These are phyloP conservation scores for Trichoderma brevicompactum DNA, from an alignment of 2,329 filamentous ascomycete genomes.

Conservation along the genomic window DNA sequence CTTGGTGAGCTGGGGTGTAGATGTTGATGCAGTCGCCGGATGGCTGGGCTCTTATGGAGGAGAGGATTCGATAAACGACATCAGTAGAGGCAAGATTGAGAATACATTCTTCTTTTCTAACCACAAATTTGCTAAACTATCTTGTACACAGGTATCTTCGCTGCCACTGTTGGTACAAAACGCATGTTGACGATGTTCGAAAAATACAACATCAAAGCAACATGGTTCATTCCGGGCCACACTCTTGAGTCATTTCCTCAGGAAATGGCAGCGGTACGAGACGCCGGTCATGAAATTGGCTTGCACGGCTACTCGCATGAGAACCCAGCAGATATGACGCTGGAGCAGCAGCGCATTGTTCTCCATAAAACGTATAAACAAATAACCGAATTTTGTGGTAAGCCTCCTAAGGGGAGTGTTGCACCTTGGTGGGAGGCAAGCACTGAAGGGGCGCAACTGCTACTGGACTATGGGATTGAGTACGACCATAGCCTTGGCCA, in stretches of 20 bases:
- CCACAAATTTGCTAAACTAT: neutral
- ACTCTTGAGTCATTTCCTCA: conserved; percentile 7
- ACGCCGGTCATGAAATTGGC: conserved; percentile 11
- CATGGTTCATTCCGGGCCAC: conserved; percentile 12
- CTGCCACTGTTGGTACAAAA: conserved; percentile 6
- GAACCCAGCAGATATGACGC: conserved; percentile 10
- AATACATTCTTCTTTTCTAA: neutral
- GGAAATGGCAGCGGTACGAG: conserved; percentile 7
- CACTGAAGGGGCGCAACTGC: conserved; percentile 5
- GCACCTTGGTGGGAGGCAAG: conserved; percentile 14
- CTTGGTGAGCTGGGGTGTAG: neutral
- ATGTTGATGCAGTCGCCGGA: conserved; percentile 7
- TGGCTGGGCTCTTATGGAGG: neutral
- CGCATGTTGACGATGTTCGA: conserved; percentile 9
- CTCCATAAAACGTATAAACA: neutral
- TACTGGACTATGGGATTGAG: conserved; percentile 1
- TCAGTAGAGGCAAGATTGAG: neutral
- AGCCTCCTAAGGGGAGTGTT: conserved; percentile 9
- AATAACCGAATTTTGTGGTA: conserved; percentile 2
- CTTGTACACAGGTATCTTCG: neutral
- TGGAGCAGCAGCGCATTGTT: conserved; percentile 3
- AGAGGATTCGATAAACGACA: neutral
- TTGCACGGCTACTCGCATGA: conserved; percentile 15
- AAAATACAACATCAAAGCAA: conserved; percentile 12
- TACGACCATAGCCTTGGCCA: conserved; percentile 9